Evolutionary conservation across 306 rosid species (phyloP), one percentile per base, ranked within the genome.

Genomic region (Cucurbita moschata): DNA sequence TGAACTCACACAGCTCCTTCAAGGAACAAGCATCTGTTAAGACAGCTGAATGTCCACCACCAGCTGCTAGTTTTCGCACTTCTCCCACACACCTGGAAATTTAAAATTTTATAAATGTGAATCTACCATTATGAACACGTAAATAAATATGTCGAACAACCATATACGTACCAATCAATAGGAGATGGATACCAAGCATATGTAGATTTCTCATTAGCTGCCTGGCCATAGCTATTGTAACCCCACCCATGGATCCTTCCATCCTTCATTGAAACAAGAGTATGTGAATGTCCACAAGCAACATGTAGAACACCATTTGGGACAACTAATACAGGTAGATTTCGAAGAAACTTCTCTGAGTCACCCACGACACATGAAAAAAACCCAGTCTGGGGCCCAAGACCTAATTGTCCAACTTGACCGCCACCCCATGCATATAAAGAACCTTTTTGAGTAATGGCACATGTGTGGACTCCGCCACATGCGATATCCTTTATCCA

Each of bases 241-340:
- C 98, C 98, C 98, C 98, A 93, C 73, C 98, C 98, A 73, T 84
- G 94, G 66, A 93, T 93, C 73, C 89, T 89, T 73, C 98, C 98
- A 75, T 88, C 97, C 59, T 46, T 86, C 58, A 81, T 85, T 73
- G 82, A 85, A 67, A 88, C 87, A 8, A 63, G 70, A 63, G 70
- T 63, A 10, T 63, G 76, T 19, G 89, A 90, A 80, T 93, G 93
- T 64, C 98, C 98, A 72, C 98, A 93, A 8, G 98, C 96, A 70
- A 90, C 85, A 64, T 83, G 89, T 81, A 81, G 86, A 70, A 90
- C 98, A 13, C 83, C 88, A 47, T 83, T 82, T n/a, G 98, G 96
- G 79, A 93, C 83, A 81, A 87, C 88, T 84, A 90, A 77, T 72
- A 79, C 89, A 13, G 98, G 98, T 68, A 93, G 73, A 74, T 93